phyloP scores from a whole-genome alignment of 495 filamentous ascomycete species.

The Podospora didyma region DNA sequence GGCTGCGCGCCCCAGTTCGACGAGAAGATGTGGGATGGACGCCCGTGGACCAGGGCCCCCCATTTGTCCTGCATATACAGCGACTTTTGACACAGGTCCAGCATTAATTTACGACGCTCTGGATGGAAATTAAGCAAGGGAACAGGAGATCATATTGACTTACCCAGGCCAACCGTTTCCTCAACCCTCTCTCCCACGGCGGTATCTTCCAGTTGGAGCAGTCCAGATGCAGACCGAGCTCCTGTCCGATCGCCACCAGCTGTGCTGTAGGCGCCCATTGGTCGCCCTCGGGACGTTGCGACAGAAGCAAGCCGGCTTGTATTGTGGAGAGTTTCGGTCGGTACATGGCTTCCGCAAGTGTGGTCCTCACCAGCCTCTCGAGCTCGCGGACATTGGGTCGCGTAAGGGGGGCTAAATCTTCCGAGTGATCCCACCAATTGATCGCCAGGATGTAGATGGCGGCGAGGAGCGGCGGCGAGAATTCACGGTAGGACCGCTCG shows the following conservation, averaged over 20 bases:
- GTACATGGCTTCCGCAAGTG: constrained; percentile 72
- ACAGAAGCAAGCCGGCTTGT: constrained; percentile 83
- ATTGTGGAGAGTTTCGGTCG: constrained; percentile 88
- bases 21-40: constrained; percentile 76
- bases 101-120: neutral
- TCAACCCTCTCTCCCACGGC: constrained; percentile 75
- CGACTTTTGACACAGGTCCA: constrained; percentile 20
- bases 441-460: constrained; percentile 88
- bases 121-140: no score
- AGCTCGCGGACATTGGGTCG: constrained; percentile 71
- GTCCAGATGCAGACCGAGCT: constrained; percentile 83
- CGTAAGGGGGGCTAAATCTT: constrained; percentile 57
- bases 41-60: constrained; percentile 80
- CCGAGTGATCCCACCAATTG: constrained; percentile 80
- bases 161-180: constrained; percentile 82
- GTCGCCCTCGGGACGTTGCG: constrained; percentile 82
- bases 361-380: constrained; percentile 70
- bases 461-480: constrained; percentile 80
- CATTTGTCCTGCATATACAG: constrained; percentile 94
- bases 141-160: neutral
- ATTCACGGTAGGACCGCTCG: constrained; percentile 64
- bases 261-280: constrained; percentile 86
- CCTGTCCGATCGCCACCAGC: constrained; percentile 72
- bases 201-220: constrained; percentile 87
- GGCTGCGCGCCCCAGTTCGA: constrained; percentile 80